These are phyloP conservation scores for Agroathelia rolfsii DNA, from an alignment of 1,284 basidiomycete species.

Conservation along the genomic window DNA sequence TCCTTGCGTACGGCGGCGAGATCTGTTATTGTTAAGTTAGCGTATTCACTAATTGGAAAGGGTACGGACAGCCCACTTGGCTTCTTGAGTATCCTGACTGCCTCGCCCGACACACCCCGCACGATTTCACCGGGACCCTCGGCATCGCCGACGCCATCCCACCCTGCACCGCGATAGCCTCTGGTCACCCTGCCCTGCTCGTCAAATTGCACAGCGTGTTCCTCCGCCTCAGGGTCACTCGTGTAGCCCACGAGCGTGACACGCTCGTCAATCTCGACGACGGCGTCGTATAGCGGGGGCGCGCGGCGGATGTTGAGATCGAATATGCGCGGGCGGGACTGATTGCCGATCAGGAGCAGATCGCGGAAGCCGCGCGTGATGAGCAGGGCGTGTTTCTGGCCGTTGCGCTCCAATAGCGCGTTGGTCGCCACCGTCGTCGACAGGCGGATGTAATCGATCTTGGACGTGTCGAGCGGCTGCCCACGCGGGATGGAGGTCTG, in stretches of 20 bases:
- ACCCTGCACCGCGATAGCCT: slow-evolving; percentile 67
- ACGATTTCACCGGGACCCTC: slow-evolving; percentile 77
- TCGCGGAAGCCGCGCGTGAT: slow-evolving; percentile 93
- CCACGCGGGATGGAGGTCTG: slow-evolving; percentile 60
- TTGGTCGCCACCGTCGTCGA: slow-evolving; percentile 97
- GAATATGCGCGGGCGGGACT: slow-evolving; percentile 84
- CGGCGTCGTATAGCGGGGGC: slow-evolving; percentile 68
- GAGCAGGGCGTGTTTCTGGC: slow-evolving; percentile 82
- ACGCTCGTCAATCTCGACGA: slow-evolving; percentile 89
- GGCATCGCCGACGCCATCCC: slow-evolving; percentile 54
- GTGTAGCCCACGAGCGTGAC: slow-evolving; percentile 92
- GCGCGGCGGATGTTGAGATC: slow-evolving; percentile 81
- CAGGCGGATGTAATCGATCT: slow-evolving; percentile 88
- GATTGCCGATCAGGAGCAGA: slow-evolving; percentile 86
- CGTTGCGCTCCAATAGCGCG: slow-evolving; percentile 89
- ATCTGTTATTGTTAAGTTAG: slow-evolving; percentile 28
- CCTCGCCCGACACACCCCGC: slow-evolving; percentile 82
- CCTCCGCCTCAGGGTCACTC: slow-evolving; percentile 73
- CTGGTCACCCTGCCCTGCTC: slow-evolving; percentile 54
- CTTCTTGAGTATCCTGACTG: slow-evolving; percentile 75
- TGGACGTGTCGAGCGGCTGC: slow-evolving; percentile 61
- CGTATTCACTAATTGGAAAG: too few relatives aligned
- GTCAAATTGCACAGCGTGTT: slow-evolving; percentile 69
- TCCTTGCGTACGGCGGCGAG: slow-evolving; percentile 40
- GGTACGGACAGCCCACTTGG: slow-evolving; percentile 40